phyloP scores from a whole-genome alignment of 2,329 filamentous ascomycete species.

The Macrophomina tecta region DNA sequence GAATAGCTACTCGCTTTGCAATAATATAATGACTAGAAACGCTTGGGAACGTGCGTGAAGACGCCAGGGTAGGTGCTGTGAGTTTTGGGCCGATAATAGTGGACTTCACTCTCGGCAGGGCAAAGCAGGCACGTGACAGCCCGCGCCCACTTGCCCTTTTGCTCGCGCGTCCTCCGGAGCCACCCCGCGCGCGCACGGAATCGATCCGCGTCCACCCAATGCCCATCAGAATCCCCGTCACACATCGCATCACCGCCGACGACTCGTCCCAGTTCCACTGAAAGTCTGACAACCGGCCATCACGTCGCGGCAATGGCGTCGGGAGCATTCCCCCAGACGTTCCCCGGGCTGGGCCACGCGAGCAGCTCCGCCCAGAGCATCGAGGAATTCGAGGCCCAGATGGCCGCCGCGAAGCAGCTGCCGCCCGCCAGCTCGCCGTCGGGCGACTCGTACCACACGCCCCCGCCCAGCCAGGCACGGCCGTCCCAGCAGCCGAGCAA shows the following conservation, averaged over 20 bases:
- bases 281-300: too few species aligned
- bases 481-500: not conserved
- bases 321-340: not conserved
- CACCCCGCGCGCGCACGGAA: not conserved
- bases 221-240: not conserved
- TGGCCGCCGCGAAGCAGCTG: constrained; percentile 1
- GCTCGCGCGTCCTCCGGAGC: not conserved
- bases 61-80: not conserved
- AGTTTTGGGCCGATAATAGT: not conserved
- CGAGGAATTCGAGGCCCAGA: constrained; percentile 24
- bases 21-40: too few species aligned
- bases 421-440: too few species aligned
- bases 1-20: rapidly evolving
- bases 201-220: not conserved
- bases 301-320: not conserved
- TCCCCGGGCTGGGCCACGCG: constrained; percentile 10
- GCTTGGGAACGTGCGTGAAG: not conserved
- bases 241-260: too few species aligned
- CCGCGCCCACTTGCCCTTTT: not conserved
- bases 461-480: too few species aligned
- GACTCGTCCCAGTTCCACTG: too few species aligned
- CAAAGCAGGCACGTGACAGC: not conserved
- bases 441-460: not conserved
- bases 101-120: too few species aligned
- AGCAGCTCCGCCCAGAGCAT: constrained; percentile 4